phyloP scores from a whole-genome alignment of 139 green algal species.

The Eudorina sp. region DNA sequence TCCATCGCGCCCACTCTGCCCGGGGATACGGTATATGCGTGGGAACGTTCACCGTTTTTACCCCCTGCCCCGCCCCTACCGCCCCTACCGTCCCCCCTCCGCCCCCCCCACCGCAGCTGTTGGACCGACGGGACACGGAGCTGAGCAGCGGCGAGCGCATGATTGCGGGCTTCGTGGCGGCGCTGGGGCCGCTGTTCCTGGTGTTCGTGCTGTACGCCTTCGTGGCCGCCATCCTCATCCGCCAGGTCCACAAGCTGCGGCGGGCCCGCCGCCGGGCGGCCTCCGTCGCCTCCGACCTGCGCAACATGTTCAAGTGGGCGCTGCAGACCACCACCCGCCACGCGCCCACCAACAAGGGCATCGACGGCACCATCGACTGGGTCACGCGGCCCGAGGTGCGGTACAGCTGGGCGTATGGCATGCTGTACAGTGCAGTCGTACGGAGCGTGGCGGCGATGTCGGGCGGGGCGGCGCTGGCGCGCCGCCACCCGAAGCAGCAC shows the following conservation, averaged over 20 bases:
- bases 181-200: neutral
- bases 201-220: constrained; percentile 25
- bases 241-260: neutral
- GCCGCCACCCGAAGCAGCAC: constrained; percentile 35
- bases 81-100: too few relatives aligned
- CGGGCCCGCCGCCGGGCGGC: neutral
- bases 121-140: neutral
- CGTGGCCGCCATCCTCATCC: constrained; percentile 40
- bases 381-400: constrained; percentile 33
- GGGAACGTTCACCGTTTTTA: too few relatives aligned
- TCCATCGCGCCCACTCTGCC: too few relatives aligned
- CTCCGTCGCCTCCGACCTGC: neutral
- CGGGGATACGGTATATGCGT: too few relatives aligned
- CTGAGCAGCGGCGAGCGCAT: neutral
- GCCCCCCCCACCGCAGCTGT: too few relatives aligned
- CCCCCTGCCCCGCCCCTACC: too few relatives aligned
- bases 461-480: constrained; percentile 9
- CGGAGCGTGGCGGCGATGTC: constrained; percentile 30
- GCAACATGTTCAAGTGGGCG: constrained; percentile 3
- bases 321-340: neutral
- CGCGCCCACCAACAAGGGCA: constrained; percentile 36
- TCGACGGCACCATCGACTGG: constrained; percentile 44
- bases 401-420: constrained; percentile 39
- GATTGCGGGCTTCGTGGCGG: constrained; percentile 6
- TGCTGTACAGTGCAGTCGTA: constrained; percentile 40